A percentile compares a stretch with the other conserved stretches of the same genome.
Conservation (phyloP, 805 yeast species). For the Saccharomycopsis sp. region DNA sequence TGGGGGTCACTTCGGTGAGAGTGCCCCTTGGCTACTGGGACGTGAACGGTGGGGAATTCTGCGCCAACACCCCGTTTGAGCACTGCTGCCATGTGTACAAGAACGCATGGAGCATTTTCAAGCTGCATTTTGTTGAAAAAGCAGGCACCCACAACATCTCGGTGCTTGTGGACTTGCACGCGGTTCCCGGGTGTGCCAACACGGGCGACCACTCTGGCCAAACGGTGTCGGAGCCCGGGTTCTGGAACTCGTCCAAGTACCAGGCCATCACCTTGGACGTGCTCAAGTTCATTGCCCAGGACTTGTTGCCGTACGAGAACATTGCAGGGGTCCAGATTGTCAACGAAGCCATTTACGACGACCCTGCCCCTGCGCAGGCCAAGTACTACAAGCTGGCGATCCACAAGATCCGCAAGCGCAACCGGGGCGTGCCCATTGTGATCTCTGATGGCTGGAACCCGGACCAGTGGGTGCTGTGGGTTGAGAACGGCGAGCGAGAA, state of each 20-base stretch:
- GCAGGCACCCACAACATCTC: slow-evolving; percentile 61
- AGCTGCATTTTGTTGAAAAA: slow-evolving; percentile 40
- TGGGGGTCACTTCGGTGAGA: slow-evolving; percentile 70
- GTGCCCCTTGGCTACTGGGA: slow-evolving; percentile 92
- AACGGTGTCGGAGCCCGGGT: slow-evolving; percentile 44
- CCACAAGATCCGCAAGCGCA: slow-evolving; percentile 46
- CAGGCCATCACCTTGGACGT: slow-evolving; percentile 40
- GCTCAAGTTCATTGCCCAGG: slow-evolving; percentile 53
- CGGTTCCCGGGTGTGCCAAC: slow-evolving; percentile 89
- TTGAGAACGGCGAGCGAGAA: slow-evolving; percentile 35
- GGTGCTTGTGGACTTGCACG: slow-evolving; percentile 79
- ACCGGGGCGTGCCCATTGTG: slow-evolving; percentile 54
- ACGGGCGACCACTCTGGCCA: slow-evolving; percentile 79
- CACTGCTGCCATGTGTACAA: slow-evolving; percentile 46
- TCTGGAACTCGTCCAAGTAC: slow-evolving; percentile 45
- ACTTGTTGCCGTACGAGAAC: slow-evolving; percentile 50
- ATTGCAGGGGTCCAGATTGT: slow-evolving; percentile 77
- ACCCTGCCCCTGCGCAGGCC: slow-evolving; percentile 43
- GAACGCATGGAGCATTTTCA: slow-evolving; percentile 65
- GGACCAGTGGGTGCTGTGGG: slow-evolving; percentile 64
- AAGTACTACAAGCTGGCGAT: slow-evolving; percentile 60
- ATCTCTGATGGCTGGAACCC: slow-evolving; percentile 96
- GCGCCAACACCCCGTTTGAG: slow-evolving; percentile 55
- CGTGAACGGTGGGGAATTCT: slow-evolving; percentile 52
- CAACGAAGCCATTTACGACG: slow-evolving; percentile 68